Conservation (phyloP, 192 early-diverging fungal genomes). For the Linnemannia exigua region DNA sequence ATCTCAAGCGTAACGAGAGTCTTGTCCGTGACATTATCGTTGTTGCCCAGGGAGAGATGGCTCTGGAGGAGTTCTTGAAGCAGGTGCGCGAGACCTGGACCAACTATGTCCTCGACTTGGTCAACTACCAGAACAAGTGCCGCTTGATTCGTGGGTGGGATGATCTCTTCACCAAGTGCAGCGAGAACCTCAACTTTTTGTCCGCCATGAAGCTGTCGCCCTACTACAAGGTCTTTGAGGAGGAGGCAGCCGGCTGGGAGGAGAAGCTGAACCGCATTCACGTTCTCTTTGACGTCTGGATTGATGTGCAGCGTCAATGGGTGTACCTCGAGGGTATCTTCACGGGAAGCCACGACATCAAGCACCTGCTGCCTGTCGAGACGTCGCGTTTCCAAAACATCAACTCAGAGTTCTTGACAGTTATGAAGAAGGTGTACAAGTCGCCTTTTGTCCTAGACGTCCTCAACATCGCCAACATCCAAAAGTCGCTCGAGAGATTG, state of each 20-base stretch:
- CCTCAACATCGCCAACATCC: slow-evolving; percentile 91
- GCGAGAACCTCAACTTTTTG: slow-evolving; percentile 96
- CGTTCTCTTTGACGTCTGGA: slow-evolving; percentile 98
- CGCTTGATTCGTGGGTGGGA: slow-evolving; percentile 98
- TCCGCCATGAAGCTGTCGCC: slow-evolving; percentile 98
- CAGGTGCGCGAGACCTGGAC: slow-evolving; percentile 94
- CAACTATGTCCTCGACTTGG: slow-evolving; percentile 92
- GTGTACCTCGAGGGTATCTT: slow-evolving; percentile 99
- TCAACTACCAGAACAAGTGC: slow-evolving; percentile 98
- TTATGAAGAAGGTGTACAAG: slow-evolving; percentile 99
- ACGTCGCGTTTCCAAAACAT: slow-evolving; percentile 97
- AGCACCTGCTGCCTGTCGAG: slow-evolving; percentile 96
- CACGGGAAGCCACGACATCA: slow-evolving; percentile 96
- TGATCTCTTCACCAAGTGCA: slow-evolving; percentile 96
- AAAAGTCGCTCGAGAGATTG: slow-evolving; percentile 95
- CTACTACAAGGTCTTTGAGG: slow-evolving; percentile 98
- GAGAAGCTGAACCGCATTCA: slow-evolving; percentile 97
- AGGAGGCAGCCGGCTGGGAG: slow-evolving; percentile 95
- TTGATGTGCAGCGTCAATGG: slow-evolving; percentile 99
- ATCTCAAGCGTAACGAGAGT: slow-evolving; percentile 89
- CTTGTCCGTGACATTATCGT: slow-evolving; percentile 90
- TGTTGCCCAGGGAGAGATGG: slow-evolving; percentile 99
- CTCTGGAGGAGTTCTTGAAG: slow-evolving; percentile 97
- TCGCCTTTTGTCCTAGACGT: slow-evolving; percentile 98
- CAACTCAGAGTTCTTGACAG: slow-evolving; percentile 97